Conservation (phyloP, 139 green algal species). For the Tetradesmus obliquus region DNA sequence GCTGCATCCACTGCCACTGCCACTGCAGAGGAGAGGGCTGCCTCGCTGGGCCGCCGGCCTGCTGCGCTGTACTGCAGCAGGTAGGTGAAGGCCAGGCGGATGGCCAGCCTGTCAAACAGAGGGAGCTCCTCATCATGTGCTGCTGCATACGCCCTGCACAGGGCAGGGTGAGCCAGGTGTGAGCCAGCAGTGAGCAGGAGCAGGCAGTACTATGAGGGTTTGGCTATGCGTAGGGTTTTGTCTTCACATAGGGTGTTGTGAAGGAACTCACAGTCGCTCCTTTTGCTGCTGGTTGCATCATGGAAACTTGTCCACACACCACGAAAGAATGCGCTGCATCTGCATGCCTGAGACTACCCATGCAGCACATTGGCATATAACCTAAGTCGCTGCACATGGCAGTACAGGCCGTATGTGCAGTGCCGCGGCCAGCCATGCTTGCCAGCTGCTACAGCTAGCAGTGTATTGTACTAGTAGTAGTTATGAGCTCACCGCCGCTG, state of each 20-base stretch:
- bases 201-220: background rate
- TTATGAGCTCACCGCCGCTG: conserved; percentile 17
- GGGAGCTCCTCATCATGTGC: conserved; percentile 40
- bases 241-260: too few relatives aligned
- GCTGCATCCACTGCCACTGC: background rate
- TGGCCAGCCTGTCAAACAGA: conserved; percentile 24
- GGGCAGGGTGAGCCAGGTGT: background rate
- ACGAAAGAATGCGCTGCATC: too few relatives aligned
- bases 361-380: too few relatives aligned
- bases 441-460: background rate
- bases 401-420: too few relatives aligned
- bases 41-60: conserved; percentile 1
- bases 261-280: too few relatives aligned
- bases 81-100: conserved; percentile 46
- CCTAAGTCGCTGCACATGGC: too few relatives aligned
- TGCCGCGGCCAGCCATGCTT: too few relatives aligned
- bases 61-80: conserved; percentile 47
- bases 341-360: too few relatives aligned
- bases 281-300: too few relatives aligned
- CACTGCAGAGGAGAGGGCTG: conserved; percentile 15
- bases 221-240: too few relatives aligned
- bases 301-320: too few relatives aligned
- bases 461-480: background rate
- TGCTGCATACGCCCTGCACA: conserved; percentile 35
- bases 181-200: too few relatives aligned